Percentiles rank a stretch among this genome's conserved stretches.
Evolutionary conservation across 176 grass and related monocot genomes (phyloP).

Genomic region (Carex pumila): DNA sequence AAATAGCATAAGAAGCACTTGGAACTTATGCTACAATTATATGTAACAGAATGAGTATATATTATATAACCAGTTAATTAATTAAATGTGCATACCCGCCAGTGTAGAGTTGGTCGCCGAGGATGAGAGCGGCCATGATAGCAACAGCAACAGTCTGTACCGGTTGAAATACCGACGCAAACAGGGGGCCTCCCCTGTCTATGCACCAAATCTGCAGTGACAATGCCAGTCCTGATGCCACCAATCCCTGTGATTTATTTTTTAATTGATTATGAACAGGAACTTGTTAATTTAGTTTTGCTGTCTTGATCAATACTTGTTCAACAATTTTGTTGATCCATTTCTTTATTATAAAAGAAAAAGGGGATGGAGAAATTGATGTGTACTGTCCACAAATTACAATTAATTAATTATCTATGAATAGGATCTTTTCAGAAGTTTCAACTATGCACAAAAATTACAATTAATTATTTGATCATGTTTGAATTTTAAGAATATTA

Average conservation of each 20-base stretch:
- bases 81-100: constrained; percentile 50
- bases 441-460: not conserved
- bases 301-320: not conserved
- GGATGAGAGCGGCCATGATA: constrained; percentile 73
- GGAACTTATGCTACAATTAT: not conserved
- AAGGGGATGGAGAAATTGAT: not conserved
- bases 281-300: not conserved
- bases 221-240: constrained; percentile 62
- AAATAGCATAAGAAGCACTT: not conserved
- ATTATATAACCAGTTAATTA: not conserved
- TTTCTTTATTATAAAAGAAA: not conserved
- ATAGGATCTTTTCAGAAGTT: not conserved
- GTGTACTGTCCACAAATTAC: not conserved
- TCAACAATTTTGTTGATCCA: not conserved
- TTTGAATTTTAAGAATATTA: not conserved
- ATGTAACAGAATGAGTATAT: not conserved
- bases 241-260: constrained; percentile 41
- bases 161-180: constrained; percentile 86
- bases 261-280: not conserved
- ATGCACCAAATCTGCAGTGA: constrained; percentile 98
- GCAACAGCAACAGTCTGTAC: constrained; percentile 89
- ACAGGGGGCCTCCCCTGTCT: constrained; percentile 81
- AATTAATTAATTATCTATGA: not conserved
- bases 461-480: not conserved
- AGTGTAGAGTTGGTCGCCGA: constrained; percentile 72